Conservation (phyloP, 2,329 filamentous ascomycete species). For the Arthrobotrys megalospora region DNA sequence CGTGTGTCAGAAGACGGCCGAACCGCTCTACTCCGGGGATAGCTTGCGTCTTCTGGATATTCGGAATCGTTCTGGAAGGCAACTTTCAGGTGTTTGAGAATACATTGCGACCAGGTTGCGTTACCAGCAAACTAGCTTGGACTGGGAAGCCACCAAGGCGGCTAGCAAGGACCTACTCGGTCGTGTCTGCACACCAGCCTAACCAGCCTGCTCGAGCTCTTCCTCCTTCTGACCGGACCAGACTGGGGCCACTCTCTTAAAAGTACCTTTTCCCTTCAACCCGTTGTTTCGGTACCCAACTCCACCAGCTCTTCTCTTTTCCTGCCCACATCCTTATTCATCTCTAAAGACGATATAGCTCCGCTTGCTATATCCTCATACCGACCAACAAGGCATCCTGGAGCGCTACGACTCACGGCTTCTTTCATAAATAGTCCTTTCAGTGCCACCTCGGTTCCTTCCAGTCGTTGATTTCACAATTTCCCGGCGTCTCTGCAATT, state of each 20-base stretch:
- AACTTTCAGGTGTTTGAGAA: slow-evolving; percentile 60
- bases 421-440: slow-evolving; percentile 47
- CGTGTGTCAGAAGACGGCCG: slow-evolving; percentile 44
- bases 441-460: slow-evolving; percentile 37
- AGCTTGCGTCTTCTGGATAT: slow-evolving; percentile 40
- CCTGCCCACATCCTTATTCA: slow-evolving; percentile 43
- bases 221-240: slow-evolving; percentile 59
- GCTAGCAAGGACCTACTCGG: slow-evolving; percentile 59
- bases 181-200: slow-evolving; percentile 60
- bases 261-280: slow-evolving; percentile 59
- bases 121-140: slow-evolving; percentile 60
- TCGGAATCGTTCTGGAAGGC: slow-evolving; percentile 61
- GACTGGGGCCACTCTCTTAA: slow-evolving; percentile 46
- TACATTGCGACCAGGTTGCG: slow-evolving; percentile 61
- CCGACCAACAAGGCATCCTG: slow-evolving; percentile 26
- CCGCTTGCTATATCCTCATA: slow-evolving; percentile 52
- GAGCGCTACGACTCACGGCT: slow-evolving; percentile 29
- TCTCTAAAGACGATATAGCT: slow-evolving; percentile 40
- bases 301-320: slow-evolving; percentile 44
- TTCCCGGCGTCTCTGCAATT: slow-evolving; percentile 45
- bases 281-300: slow-evolving; percentile 60
- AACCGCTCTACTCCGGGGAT: slow-evolving; percentile 45
- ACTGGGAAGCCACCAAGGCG: slow-evolving; percentile 61
- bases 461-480: slow-evolving; percentile 45
- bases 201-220: slow-evolving; percentile 60